phyloP scores from a whole-genome alignment of 768 basidiomycete species.

The Mrakia gelida region DNA sequence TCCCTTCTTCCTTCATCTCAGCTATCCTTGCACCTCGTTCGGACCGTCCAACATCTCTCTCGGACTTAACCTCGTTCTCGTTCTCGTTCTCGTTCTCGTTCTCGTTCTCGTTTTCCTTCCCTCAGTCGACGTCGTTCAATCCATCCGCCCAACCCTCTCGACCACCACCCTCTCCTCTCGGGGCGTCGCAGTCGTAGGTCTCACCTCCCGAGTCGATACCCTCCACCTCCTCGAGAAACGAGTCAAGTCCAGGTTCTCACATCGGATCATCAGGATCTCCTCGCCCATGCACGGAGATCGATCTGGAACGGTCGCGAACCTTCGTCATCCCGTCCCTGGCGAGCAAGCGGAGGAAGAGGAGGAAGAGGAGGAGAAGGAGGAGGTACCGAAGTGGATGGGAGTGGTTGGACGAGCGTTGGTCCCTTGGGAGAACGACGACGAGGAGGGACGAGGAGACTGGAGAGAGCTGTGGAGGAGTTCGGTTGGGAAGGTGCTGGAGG shows the following conservation, averaged over 20 bases:
- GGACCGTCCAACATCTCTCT: too few relatives aligned
- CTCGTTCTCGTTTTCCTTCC: neutral
- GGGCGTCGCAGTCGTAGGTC: slow-evolving; percentile 73
- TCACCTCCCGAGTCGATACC: slow-evolving; percentile 81
- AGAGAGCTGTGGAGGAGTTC: slow-evolving; percentile 8
- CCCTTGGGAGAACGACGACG: slow-evolving; percentile 47
- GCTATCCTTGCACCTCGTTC: neutral
- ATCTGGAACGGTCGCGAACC: slow-evolving; percentile 46
- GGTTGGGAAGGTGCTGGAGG: slow-evolving; percentile 9
- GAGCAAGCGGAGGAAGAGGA: slow-evolving; percentile 27
- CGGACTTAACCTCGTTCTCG: too few relatives aligned
- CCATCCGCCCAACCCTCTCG: slow-evolving; percentile 44
- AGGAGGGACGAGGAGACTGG: slow-evolving; percentile 15
- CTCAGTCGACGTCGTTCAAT: slow-evolving; percentile 80
- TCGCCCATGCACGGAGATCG: slow-evolving; percentile 49
- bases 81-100: neutral
- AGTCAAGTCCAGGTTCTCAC: slow-evolving; percentile 95
- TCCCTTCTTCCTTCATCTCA: neutral
- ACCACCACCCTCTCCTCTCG: slow-evolving; percentile 50
- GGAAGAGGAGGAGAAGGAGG: slow-evolving; percentile 43
- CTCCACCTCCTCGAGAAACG: slow-evolving; percentile 88
- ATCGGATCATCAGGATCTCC: slow-evolving; percentile 74
- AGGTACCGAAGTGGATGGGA: slow-evolving; percentile 37
- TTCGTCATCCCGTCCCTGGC: slow-evolving; percentile 35
- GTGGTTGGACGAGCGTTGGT: slow-evolving; percentile 18